Evolutionary conservation across 2,329 filamentous ascomycete species (phyloP), one percentile per base, ranked within the genome.

Genomic region (Aspergillus fructus): DNA sequence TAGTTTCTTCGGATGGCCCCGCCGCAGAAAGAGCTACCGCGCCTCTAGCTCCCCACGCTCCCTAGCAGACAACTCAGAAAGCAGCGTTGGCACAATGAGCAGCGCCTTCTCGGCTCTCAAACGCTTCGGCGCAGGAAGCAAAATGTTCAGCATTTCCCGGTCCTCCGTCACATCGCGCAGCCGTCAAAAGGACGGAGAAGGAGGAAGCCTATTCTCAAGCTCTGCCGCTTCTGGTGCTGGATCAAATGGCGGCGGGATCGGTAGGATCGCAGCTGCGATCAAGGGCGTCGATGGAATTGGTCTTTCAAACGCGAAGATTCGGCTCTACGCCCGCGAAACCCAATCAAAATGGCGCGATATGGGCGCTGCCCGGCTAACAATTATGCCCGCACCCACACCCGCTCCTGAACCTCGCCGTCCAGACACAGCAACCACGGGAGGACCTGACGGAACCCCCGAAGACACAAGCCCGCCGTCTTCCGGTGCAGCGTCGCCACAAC

Each of bases 261-360:
- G 79, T 79, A 58, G 78, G 75, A 71, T 74, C 19, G 71, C 71
- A 60, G 76, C 72, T 11, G 78, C 78, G 5, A 81, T 75, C 49
- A 77, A 81, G 46, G 77, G 78, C 53, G 81, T 80, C 19, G 82
- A 86, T 21, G 89, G 88, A 53, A 86, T 91, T 56, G 88, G 88
- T 54, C 66, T 78, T 5, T 74, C 73, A 7, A 92, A 94, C 67
- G 86, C 93, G 51, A 93, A 93, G 65, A 90, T 97, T 65, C 84
- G 92, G 37, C 83, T 97, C 12, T 96, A 97, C 72, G 81, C 90
- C 49, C 87, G 93, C 49, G 88, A 92, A 59, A 79, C 79, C 9
- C 80, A 85, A 12, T 86, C 86, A 49, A 93, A 93, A 71, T 99
- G 94, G 94, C 87, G 91, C 60, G 93, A 97, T 71, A 87, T 93